Evolutionary conservation across 768 basidiomycete genomes (phyloP), one percentile per base, ranked within the genome.

Genomic region (Psilocybe cubensis): DNA sequence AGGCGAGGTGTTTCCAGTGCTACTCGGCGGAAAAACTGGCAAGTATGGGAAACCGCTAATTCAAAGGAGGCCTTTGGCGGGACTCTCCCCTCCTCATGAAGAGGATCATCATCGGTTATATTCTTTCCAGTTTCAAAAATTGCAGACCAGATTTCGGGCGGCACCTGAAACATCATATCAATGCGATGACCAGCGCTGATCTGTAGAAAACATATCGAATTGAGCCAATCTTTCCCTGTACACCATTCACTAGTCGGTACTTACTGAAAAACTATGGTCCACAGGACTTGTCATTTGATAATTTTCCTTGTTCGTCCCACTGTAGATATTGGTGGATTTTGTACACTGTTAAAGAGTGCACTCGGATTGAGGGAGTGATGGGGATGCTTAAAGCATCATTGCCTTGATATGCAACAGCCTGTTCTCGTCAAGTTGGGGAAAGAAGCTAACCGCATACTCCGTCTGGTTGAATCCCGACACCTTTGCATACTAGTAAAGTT

Each of bases 41-140:
- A 74, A 33, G 79, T 76, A 46, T 80, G 78, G 9, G 76, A 74
- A 8, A 76, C 63, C 3, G 71, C 43, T 40, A 79, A 51, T 54
- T 79, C 77, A 60, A 79, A 79, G 3, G 74, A 65, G 18, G 42
- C 17, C 18, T 51, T 42, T 28, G 47, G 24, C 23, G 43, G 23
- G 28, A 24, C 29, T 24, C 21, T 11, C 48, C 48, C 9, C 33
- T 50, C 29, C 49, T 35, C 3, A 14, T 18, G 21, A 29, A 59
- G 49, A 28, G 51, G 45, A 48, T 61, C 58, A 42, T 66, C 63
- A 20, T 68, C 58, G 10, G 59, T 53, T 49, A 68, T 56, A 8
- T 31, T 55, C 46, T 74, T 70, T 11, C 69, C 71, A 11, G 62
- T 51, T 58, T 67, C 61, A 52, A 79, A 75, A 33, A 78, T 70